A percentile compares a stretch with the other conserved stretches of the same genome.
These are phyloP conservation scores for Neurospora sp. DNA, from an alignment of 495 filamentous ascomycete species.

Conservation along the genomic window DNA sequence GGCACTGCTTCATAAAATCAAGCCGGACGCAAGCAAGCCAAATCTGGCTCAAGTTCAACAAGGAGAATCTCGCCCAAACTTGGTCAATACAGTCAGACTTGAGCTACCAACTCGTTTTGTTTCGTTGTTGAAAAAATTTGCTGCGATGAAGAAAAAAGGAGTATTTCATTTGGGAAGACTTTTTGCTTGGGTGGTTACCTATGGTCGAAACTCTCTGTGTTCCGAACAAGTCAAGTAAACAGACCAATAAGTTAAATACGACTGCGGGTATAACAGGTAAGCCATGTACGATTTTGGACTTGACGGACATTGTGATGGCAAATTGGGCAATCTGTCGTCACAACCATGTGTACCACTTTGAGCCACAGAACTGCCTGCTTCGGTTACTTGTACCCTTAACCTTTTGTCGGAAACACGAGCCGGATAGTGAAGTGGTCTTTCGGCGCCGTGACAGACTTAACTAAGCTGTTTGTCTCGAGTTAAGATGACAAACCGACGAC, in stretches of 20 bases:
- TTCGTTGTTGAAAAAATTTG: background rate
- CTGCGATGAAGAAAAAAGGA: no score
- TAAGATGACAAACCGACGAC: background rate
- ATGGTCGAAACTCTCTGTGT: background rate
- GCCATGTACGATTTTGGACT: background rate
- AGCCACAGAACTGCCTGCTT: no score
- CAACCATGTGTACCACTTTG: no score
- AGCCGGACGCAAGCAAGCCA: background rate
- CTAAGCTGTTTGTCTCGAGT: background rate
- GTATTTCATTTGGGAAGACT: background rate
- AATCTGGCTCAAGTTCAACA: background rate
- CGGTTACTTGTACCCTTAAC: no score
- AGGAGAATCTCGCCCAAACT: no score
- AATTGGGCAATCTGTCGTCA: no score
- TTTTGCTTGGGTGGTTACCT: background rate
- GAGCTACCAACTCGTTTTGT: background rate
- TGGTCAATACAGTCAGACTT: background rate
- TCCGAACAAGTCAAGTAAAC: background rate
- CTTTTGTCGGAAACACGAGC: no score
- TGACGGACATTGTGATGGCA: background rate
- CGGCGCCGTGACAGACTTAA: no score
- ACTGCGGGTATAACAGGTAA: background rate
- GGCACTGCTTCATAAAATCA: background rate
- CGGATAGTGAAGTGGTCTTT: no score
- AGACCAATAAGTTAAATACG: background rate